Evolutionary conservation across 1,284 basidiomycete species (phyloP), one percentile per base, ranked within the genome.

Genomic region (Polyporus tsugae): DNA sequence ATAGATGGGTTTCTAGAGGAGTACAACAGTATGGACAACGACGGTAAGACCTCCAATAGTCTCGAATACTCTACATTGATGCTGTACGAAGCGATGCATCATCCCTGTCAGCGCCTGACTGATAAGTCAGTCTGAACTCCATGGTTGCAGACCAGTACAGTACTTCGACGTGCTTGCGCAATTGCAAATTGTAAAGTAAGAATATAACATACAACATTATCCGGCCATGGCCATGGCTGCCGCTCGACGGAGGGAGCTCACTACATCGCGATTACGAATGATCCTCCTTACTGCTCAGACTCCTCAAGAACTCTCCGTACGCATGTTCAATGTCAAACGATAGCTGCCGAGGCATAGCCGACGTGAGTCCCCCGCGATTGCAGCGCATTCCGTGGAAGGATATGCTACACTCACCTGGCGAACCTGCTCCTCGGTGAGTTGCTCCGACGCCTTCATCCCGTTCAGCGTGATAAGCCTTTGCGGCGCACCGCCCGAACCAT

Each of bases 251-350:
- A 25, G n/a, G 10, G 7, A 15, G 25, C 22, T 13, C n/a, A 59
- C 38, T n/a, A 41, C n/a, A 59, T 39, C 36, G 36, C 4, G 22
- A 60, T 73, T 46, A 76, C 38, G 73, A 65, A 11, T 72, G 64
- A 36, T 73, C 71, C 38, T 79, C 78, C 65, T 80, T 79, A 19
- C 84, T 84, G 69, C 91, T 89, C 66, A 97, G 79, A 76, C 95
- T 95, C 46, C 94, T 85, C 86, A 97, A 98, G 84, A 96, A 99
- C 80, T 98, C 96, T 17, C 94, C 92, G 78, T 99, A 99, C 0
- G 97, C 97, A 74, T 97, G 91, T 75, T 99, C 97, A 62, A 99
- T 94, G 77, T 99, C 98, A 77, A 99, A 99, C 7, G 96, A 86
- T 74, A 99, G 88, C 95, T 98, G 75, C 0, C 44, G 9, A 58